A percentile compares a stretch with the other conserved stretches of the same genome.
These are phyloP conservation scores for Sindora glabra DNA, from an alignment of 306 rosid species.

Conservation along the genomic window DNA sequence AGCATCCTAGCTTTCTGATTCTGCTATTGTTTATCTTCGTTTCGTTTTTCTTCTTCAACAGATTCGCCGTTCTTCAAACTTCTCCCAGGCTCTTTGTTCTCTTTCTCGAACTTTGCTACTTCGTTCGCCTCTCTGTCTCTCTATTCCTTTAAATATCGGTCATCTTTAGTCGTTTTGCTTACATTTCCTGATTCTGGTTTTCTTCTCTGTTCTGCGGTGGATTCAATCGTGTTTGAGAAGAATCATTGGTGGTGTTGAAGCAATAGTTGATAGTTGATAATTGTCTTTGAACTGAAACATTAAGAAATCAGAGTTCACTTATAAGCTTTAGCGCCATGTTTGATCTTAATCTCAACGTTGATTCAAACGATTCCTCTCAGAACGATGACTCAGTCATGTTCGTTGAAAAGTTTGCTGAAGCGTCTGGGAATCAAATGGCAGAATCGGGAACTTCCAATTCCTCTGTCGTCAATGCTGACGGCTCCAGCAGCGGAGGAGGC, in stretches of 20 bases:
- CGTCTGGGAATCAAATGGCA: constrained; percentile 66
- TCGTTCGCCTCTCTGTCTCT: too few species aligned
- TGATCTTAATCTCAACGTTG: constrained; percentile 78
- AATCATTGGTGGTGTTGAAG: constrained; percentile 20
- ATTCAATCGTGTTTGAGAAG: background rate
- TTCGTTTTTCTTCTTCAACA: too few species aligned
- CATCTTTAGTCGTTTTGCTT: constrained; percentile 25
- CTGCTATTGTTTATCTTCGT: too few species aligned
- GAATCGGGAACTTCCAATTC: constrained; percentile 96
- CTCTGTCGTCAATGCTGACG: constrained; percentile 89
- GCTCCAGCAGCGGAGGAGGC: constrained; percentile 57
- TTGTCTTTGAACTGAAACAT: too few species aligned
- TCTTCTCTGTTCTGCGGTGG: constrained; percentile 19
- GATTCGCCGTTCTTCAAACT: too few species aligned
- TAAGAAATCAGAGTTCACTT: constrained; percentile 20
- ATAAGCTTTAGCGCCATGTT: constrained; percentile 42
- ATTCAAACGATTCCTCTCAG: constrained; percentile 37
- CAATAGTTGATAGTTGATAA: constrained; percentile 10
- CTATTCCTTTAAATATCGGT: constrained; percentile 1
- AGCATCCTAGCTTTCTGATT: background rate
- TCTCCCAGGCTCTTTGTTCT: background rate
- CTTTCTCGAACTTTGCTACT: too few species aligned
- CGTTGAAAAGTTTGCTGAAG: constrained; percentile 44
- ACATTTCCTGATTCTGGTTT: background rate
- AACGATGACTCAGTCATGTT: constrained; percentile 33